These are phyloP conservation scores for Phytophthora tentaculata DNA, from an alignment of 352 stramenopile genomes.

Conservation along the genomic window DNA sequence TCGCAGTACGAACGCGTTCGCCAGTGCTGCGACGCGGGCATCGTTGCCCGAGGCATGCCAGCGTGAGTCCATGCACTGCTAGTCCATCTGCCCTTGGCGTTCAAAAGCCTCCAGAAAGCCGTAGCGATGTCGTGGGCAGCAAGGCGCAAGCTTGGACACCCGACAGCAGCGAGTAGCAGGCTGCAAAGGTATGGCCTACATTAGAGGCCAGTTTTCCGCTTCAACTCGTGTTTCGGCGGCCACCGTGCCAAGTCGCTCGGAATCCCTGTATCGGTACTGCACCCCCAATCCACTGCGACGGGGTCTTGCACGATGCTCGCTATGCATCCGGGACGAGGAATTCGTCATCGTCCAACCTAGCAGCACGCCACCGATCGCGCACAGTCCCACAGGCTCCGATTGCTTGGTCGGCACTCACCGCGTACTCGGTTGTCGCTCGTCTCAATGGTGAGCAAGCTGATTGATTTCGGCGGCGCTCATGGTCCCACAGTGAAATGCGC, in stretches of 20 bases:
- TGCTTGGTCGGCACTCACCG: neutral
- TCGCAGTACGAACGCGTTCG: constrained; percentile 20
- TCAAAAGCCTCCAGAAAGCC: neutral
- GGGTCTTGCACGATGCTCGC: constrained; percentile 14
- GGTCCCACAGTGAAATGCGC: constrained; percentile 35
- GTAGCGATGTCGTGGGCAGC: too few relatives aligned
- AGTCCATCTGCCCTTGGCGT: neutral
- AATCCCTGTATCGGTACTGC: too few relatives aligned
- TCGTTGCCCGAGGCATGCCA: constrained; percentile 22
- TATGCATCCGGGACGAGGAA: constrained; percentile 30
- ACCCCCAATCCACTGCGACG: constrained; percentile 3
- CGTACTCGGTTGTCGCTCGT: constrained; percentile 30
- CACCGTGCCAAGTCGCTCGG: too few relatives aligned
- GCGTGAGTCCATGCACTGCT: constrained; percentile 28
- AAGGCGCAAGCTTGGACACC: too few relatives aligned
- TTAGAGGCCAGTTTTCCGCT: too few relatives aligned
- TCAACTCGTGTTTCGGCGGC: too few relatives aligned
- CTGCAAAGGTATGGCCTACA: too few relatives aligned
- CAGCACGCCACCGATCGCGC: constrained; percentile 24
- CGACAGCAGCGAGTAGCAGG: too few relatives aligned
- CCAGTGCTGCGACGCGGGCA: constrained; percentile 22
- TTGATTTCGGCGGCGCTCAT: constrained; percentile 30
- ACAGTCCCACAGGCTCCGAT: constrained; percentile 18
- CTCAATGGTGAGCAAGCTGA: constrained; percentile 19
- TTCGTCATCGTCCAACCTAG: constrained; percentile 31